Base-by-base conservation (phyloP, 805 yeast species). In the Candida railenensis region DNA sequence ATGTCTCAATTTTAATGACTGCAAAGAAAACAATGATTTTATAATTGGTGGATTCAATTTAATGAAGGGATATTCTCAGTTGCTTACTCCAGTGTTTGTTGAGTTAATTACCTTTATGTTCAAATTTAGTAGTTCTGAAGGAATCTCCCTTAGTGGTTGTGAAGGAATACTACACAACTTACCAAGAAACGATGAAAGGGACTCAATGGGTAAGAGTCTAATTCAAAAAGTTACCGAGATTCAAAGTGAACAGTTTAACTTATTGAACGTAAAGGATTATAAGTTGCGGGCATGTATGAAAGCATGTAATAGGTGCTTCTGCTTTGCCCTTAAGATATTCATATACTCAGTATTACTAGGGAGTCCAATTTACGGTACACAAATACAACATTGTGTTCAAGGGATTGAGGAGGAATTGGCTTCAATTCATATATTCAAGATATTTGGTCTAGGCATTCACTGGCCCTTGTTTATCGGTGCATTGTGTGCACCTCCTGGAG, bases 381-480 rank as follows among this genome's bases (percentile, higher is more conserved):
- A 28, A 4, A 25, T 43, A 15, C 46, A 43, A 18, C 16, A 15
- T 2, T 36, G 42, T 19, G 46, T 43, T 4, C 42, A 36, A 20
- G 25, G 14, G 2, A 43, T 43, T 2, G 46, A 21, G 18, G 46
- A 43, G 19, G 32, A 43, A 15, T 22, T 43, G 9, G 25, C 19
- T n/a, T 22, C 46, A 3, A 25, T 42, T 19, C 19, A 8, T 12
- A 20, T 33, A 16, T 15, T 20, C 15, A 20, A 37, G 2, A 12
- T 11, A 22, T 18, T 22, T 37, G 46, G 42, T 4, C 19, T 43
- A 14, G 16, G 21, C 15, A 16, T 25, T 7, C 46, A 43, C 19
- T 43, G 46, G 42, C 42, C 37, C 2, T 11, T 43, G 3, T 43
- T 43, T 28, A 18, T 37, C 18, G 42, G 34, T n/a, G 46, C 37